phyloP scores from a whole-genome alignment of 441 rosid genomes.

The Raphanus hybrid region DNA sequence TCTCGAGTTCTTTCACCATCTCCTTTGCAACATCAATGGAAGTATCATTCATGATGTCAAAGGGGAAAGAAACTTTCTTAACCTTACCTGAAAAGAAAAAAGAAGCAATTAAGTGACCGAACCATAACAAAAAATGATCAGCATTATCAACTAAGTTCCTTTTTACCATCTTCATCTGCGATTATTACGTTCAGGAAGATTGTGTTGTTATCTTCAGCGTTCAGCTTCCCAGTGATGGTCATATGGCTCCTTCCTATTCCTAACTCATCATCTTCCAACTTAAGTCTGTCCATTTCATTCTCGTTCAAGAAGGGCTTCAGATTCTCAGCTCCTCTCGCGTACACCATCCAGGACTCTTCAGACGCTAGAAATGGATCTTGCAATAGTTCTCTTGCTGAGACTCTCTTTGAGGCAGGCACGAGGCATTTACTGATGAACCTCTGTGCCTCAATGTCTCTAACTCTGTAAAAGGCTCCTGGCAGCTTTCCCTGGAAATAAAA shows the following conservation, averaged over 20 bases:
- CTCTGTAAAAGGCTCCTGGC: constrained; percentile 56
- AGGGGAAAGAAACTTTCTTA: constrained; percentile 59
- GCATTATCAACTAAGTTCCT: neutral
- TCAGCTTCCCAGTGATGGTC: constrained; percentile 60
- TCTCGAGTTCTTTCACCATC: constrained; percentile 72
- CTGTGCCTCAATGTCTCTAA: constrained; percentile 54
- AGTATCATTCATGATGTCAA: constrained; percentile 58
- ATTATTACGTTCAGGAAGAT: constrained; percentile 57
- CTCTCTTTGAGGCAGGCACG: constrained; percentile 56
- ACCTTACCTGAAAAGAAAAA: constrained; percentile 47
- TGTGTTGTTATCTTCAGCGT: constrained; percentile 61
- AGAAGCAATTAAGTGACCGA: constrained; percentile 5
- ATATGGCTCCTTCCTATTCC: constrained; percentile 41
- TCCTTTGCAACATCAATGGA: constrained; percentile 60
- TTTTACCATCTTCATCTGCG: constrained; percentile 43
- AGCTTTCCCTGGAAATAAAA: constrained; percentile 55
- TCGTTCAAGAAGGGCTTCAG: constrained; percentile 59
- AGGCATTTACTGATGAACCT: constrained; percentile 57
- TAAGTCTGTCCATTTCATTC: constrained; percentile 53
- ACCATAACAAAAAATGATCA: constrained; percentile 12
- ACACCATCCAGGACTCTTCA: constrained; percentile 47
- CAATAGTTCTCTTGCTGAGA: constrained; percentile 57
- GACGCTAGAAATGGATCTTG: constrained; percentile 54
- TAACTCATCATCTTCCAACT: constrained; percentile 52
- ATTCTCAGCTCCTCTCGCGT: constrained; percentile 34